A percentile compares a stretch with the other conserved stretches of the same genome.
These are phyloP conservation scores for Selaginella moellendorffii DNA, from an alignment of 75 land plant genomes.

Conservation along the genomic window DNA sequence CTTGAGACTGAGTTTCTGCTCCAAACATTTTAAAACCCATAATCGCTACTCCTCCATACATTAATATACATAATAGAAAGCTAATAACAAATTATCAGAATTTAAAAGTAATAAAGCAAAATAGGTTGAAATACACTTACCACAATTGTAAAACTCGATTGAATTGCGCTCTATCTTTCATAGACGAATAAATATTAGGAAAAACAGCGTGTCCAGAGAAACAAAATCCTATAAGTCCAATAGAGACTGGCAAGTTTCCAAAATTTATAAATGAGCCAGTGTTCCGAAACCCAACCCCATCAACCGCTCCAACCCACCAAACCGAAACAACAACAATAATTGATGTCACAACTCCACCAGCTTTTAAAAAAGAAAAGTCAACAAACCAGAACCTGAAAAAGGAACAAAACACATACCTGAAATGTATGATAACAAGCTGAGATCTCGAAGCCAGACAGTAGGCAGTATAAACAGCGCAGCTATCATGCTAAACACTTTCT, in stretches of 20 bases:
- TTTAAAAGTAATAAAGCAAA: no score
- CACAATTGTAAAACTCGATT: conserved; percentile 47
- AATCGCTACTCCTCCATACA: conserved; percentile 57
- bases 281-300: conserved; percentile 49
- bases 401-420: conserved; percentile 33
- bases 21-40: conserved; percentile 74
- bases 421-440: conserved; percentile 52
- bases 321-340: conserved; percentile 46
- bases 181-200: conserved; percentile 79
- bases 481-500: conserved; percentile 40
- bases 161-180: conserved; percentile 59
- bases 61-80: conserved; percentile 38
- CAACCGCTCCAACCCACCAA: conserved; percentile 42
- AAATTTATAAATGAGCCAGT: conserved; percentile 41
- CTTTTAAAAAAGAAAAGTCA: conserved; percentile 22
- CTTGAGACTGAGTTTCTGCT: conserved; percentile 51
- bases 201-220: conserved; percentile 85
- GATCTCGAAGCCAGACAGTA: conserved; percentile 57
- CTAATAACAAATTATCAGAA: conserved; percentile 22
- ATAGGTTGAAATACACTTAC: conserved; percentile 24
- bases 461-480: conserved; percentile 59
- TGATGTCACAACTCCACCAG: conserved; percentile 82
- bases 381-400: neutral
- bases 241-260: conserved; percentile 50
- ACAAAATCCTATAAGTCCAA: conserved; percentile 90